phyloP scores from a whole-genome alignment of 495 filamentous ascomycete species.

The Aspergillus carlsbadensis region DNA sequence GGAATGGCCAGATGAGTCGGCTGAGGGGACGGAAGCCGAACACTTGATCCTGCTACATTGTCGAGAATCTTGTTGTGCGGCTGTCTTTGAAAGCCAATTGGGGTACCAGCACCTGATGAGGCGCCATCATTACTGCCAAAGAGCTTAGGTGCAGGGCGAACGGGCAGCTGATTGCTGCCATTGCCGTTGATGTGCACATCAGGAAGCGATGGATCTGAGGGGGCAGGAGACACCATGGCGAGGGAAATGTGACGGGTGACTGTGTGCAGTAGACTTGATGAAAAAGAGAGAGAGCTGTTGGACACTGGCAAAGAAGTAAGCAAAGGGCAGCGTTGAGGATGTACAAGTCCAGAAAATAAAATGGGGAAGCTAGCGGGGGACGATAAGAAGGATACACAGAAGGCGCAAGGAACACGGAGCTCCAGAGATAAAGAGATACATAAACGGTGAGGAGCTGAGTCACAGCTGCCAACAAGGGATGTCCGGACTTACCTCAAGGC shows the following conservation, averaged over 20 bases:
- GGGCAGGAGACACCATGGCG: constrained; percentile 39
- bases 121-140: constrained; percentile 36
- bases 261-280: not conserved
- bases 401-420: constrained; percentile 4
- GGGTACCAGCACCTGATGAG: constrained; percentile 42
- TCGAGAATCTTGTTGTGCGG: constrained; percentile 65
- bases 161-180: constrained; percentile 32
- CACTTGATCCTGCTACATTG: constrained; percentile 54
- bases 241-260: not conserved
- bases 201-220: constrained; percentile 29
- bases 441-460: not conserved
- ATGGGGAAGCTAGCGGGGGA: not conserved
- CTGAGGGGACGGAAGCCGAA: constrained; percentile 79
- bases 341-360: not conserved
- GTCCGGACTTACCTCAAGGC: not conserved
- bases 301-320: not conserved
- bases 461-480: not conserved
- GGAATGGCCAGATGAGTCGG: constrained; percentile 87
- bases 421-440: not conserved
- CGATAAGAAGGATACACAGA: constrained; percentile 17
- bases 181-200: constrained; percentile 35
- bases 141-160: constrained; percentile 36
- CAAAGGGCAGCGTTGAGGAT: not conserved
- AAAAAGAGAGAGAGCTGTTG: not conserved
- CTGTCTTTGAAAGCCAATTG: constrained; percentile 48